phyloP scores from a whole-genome alignment of 2,329 filamentous ascomycete species.

The Epichloe gansuensis region DNA sequence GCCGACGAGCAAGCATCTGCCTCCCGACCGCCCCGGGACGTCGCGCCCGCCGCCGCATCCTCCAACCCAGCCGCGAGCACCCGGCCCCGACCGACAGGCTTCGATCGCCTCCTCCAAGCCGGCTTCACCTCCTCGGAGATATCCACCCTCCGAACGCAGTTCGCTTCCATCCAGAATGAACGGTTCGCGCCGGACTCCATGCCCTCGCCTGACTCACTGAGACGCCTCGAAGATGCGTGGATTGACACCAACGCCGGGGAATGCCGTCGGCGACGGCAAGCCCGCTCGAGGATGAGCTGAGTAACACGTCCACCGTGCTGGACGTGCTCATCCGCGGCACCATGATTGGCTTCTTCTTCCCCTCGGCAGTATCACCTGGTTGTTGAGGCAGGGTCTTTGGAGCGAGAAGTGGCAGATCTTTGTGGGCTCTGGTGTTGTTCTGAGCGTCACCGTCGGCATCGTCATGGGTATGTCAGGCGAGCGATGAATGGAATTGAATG shows the following conservation, averaged over 20 bases:
- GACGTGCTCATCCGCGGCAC: conserved; percentile 84
- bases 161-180: conserved; percentile 70
- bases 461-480: conserved; percentile 37
- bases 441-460: conserved; percentile 68
- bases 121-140: conserved; percentile 80
- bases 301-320: conserved; percentile 43
- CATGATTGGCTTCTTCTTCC: conserved; percentile 90
- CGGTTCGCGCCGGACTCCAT: conserved; percentile 81
- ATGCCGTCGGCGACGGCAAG: conserved; percentile 25
- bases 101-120: conserved; percentile 70
- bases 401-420: conserved; percentile 74
- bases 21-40: conserved; percentile 26
- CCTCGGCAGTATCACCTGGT: conserved; percentile 72
- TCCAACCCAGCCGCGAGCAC: conserved; percentile 12
- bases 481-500: conserved; percentile 1
- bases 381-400: conserved; percentile 78
- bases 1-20: conserved; percentile 47
- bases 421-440: conserved; percentile 69
- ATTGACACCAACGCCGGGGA: conserved; percentile 55
- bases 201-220: conserved; percentile 65
- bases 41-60: conserved; percentile 24
- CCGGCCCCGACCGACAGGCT: conserved; percentile 48
- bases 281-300: conserved; percentile 33
- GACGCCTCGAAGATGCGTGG: conserved; percentile 79
- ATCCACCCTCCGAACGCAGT: conserved; percentile 74